Base-by-base conservation (phyloP, 2,329 filamentous ascomycete species). In the Corynespora cassiicola region DNA sequence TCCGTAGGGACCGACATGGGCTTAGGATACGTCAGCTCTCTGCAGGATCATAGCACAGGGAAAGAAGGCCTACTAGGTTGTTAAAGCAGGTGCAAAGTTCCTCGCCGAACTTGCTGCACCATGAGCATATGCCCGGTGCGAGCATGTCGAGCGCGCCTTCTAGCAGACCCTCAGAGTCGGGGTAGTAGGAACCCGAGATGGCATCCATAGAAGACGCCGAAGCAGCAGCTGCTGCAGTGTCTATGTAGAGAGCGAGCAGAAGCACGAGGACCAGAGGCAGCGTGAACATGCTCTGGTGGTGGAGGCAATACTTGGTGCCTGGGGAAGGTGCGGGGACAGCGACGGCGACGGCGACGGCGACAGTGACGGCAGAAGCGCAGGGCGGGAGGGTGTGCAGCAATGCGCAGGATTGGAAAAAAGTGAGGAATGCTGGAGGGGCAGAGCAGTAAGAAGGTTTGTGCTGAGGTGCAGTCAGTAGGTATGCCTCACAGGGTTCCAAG, bases 281-380 rank as follows among this genome's bases (percentile, higher is more conserved):
- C 38, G 42, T 55, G 50, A 46, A 47, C 64, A 68, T 66, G 46
- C 53, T 63, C 45, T 37, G 34, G 36, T 31, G n/a, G n/a, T n/a
- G n/a, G 26, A 32, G 24, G 17, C 36, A 20, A 24, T 37, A 37
- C 18, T 54, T 16, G 55, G 12, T 60, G 58, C 56, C 61, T 62
- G 36, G 44, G 55, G 40, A 47, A 14, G 36, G 16, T 31, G 30
- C 18, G 38, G 32, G 31, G 30, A n/a, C n/a, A n/a, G n/a, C n/a
- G n/a, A n/a, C n/a, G 32, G 31, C 29, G 50, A 36, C 42, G 45
- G 48, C 33, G 39, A 49, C 33, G 39, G 44, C 39, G 25, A 30
- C 19, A 18, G 21, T 17, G 18, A 22, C 23, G 15, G 18, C 20
- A 9, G n/a, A 31, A 29, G 22, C 23, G 31, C 20, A 23, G 22